Evolutionary conservation across 768 basidiomycete species (phyloP).

Genomic region (Phylloporus sp.): DNA sequence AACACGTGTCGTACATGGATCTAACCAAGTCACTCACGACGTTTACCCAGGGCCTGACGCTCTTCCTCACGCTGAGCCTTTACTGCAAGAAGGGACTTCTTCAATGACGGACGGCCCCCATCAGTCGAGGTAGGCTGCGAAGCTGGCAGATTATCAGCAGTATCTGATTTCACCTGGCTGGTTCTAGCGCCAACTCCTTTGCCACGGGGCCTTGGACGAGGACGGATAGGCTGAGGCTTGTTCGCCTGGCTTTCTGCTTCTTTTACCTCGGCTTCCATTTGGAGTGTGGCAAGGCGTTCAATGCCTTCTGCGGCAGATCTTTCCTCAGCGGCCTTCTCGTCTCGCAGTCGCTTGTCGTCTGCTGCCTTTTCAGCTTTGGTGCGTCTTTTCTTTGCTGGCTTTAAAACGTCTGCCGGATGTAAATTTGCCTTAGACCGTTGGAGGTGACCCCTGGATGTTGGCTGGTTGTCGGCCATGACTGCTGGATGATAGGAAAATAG

Average conservation of each 20-base stretch:
- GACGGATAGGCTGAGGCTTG: background rate
- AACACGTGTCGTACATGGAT: too few species aligned
- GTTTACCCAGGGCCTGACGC: too few species aligned
- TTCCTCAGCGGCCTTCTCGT: background rate
- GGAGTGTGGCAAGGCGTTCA: background rate
- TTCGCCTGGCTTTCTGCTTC: background rate
- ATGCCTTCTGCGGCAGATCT: background rate
- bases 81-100: too few species aligned
- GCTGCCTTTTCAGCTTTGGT: background rate
- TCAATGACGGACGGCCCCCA: too few species aligned
- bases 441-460: too few species aligned
- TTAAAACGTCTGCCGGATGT: background rate
- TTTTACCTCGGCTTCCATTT: background rate
- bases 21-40: too few species aligned
- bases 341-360: background rate
- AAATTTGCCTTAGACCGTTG: background rate
- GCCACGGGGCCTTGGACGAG: background rate
- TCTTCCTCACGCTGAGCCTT: too few species aligned
- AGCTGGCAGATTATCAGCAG: too few species aligned
- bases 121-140: too few species aligned
- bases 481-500: too few species aligned
- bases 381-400: background rate
- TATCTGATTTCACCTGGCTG: too few species aligned
- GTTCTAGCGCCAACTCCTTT: background rate
- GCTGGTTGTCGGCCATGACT: too few species aligned